These are phyloP conservation scores for Calonectria fujianensis DNA, from an alignment of 2,329 filamentous ascomycete species.

Conservation along the genomic window DNA sequence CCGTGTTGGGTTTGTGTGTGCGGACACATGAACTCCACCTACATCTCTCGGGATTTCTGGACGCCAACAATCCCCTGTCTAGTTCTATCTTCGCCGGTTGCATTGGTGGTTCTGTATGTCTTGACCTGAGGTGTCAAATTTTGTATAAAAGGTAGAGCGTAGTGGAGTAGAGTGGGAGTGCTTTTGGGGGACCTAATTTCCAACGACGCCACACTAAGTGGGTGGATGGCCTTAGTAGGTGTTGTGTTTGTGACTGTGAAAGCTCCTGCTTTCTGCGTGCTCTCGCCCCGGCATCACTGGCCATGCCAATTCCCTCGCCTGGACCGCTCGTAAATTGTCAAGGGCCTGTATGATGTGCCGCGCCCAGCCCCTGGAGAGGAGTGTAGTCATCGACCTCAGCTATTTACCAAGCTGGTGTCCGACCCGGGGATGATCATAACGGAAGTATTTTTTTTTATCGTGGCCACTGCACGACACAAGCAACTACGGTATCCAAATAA, in stretches of 20 bases:
- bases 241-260: slow-evolving; percentile 12
- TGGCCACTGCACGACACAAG: too few species aligned
- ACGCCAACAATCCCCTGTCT: too few species aligned
- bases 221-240: not conserved
- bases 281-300: not conserved
- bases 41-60: not conserved
- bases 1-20: not conserved
- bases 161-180: not conserved
- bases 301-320: not conserved
- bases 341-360: not conserved
- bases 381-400: not conserved
- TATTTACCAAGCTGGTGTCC: not conserved
- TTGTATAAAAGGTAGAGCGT: not conserved
- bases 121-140: not conserved
- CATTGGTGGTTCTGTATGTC: not conserved
- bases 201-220: not conserved
- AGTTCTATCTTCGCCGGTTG: not conserved
- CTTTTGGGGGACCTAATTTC: not conserved
- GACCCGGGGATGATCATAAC: not conserved
- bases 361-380: not conserved
- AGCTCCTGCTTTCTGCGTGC: not conserved
- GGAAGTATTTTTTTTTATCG: too few species aligned
- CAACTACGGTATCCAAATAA: not conserved
- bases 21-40: too few species aligned
- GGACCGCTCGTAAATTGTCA: not conserved